Conservation (phyloP, 768 basidiomycete genomes). For the Gymnopilus dilepis region DNA sequence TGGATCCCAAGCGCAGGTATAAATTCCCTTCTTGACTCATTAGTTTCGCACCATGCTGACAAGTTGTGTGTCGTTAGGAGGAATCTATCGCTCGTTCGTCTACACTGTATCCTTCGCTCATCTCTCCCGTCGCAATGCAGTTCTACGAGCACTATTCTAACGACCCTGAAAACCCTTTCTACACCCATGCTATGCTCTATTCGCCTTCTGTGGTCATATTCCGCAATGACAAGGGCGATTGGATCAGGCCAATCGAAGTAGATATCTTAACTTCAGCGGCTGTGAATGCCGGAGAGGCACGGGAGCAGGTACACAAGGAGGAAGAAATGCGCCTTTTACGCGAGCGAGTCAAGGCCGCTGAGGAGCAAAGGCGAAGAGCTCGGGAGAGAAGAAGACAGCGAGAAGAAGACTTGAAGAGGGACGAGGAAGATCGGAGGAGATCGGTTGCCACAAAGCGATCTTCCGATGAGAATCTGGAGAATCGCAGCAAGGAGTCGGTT, state of each 20-base stretch:
- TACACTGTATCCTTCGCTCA: conserved; percentile 70
- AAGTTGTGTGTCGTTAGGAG: conserved; percentile 39
- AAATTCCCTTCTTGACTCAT: background rate
- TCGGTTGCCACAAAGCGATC: background rate
- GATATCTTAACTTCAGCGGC: conserved; percentile 75
- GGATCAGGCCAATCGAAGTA: conserved; percentile 58
- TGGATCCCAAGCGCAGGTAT: conserved; percentile 70
- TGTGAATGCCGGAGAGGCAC: conserved; percentile 62
- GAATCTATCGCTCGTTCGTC: conserved; percentile 79
- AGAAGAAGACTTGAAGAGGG: conserved; percentile 3
- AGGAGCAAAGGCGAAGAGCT: conserved; percentile 13
- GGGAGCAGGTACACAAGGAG: conserved; percentile 13
- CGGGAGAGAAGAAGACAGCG: background rate
- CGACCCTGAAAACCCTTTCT: conserved; percentile 59
- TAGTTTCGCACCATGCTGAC: background rate
- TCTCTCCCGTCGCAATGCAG: conserved; percentile 51
- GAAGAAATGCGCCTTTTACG: conserved; percentile 12
- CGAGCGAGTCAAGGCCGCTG: conserved; percentile 17
- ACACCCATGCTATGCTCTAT: conserved; percentile 79
- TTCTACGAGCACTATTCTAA: conserved; percentile 65
- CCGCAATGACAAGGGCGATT: conserved; percentile 62
- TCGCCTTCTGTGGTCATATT: conserved; percentile 66
- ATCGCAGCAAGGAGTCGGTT: background rate
- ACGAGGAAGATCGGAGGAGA: conserved; percentile 1
- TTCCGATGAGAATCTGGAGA: background rate